phyloP scores from a whole-genome alignment of 2,329 filamentous ascomycete species.

The Apiospora marii region DNA sequence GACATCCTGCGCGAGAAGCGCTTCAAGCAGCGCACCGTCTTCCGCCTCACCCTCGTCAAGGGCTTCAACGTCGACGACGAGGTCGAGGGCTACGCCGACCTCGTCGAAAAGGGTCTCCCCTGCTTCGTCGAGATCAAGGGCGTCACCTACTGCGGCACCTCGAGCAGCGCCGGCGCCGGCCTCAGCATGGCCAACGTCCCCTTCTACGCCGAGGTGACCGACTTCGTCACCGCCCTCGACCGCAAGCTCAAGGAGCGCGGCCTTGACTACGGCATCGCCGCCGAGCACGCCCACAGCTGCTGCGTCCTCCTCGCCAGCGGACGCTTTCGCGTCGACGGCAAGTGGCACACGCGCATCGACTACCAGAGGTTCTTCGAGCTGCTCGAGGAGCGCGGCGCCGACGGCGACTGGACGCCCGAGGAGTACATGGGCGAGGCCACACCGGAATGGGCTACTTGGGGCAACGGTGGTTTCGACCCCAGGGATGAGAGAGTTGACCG shows the following conservation, averaged over 20 bases:
- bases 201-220: conserved; percentile 89
- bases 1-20: conserved; percentile 87
- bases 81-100: conserved; percentile 85
- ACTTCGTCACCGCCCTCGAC: conserved; percentile 81
- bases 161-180: conserved; percentile 82
- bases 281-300: conserved; percentile 94
- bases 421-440: conserved; percentile 89
- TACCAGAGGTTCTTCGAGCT: conserved; percentile 89
- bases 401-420: conserved; percentile 81
- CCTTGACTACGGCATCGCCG: conserved; percentile 87
- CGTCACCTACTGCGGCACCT: conserved; percentile 95
- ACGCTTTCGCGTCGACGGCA: conserved; percentile 77
- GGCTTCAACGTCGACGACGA: conserved; percentile 98
- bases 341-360: conserved; percentile 92
- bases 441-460: conserved; percentile 94
- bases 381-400: conserved; percentile 71
- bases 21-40: conserved; percentile 89
- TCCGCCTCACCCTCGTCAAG: conserved; percentile 93
- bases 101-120: conserved; percentile 85
- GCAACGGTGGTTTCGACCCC: conserved; percentile 92
- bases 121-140: conserved; percentile 97
- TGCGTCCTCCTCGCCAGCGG: conserved; percentile 87
- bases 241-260: conserved; percentile 72
- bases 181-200: conserved; percentile 98
- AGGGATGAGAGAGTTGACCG: conserved; percentile 85